Base-by-base conservation (phyloP, 352 stramenopile genomes). In the Pythium phragmitis region DNA sequence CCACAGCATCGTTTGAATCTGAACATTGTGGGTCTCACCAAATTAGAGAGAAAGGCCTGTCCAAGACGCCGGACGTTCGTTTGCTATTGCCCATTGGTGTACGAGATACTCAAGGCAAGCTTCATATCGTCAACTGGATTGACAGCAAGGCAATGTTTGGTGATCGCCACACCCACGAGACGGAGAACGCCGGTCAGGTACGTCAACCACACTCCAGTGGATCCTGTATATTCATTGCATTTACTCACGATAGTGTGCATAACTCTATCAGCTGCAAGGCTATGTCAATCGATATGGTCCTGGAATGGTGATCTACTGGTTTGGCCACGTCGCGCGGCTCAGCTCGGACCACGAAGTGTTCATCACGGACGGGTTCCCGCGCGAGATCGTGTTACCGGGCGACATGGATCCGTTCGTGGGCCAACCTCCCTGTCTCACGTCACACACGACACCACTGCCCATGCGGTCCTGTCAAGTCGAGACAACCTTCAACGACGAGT, bases 71-170 rank as follows among this genome's bases (percentile, higher is more conserved):
- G 1, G 89, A 97, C 56, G 86, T 94, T 39, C 72, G 82, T 8
- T 66, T 97, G 17, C 63, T 93, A 39, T 57, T 94, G 16, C 87
- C 89, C 6, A 91, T 96, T 34, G 86, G 78, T 3, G 80, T 97
- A n/a, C 67, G 75, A n/a, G 77, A 89, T 52, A 28, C 69, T 12
- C 51, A 87, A 8, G 74, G 76, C 45, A 63, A 75, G 33, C 66
- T 78, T 37, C 72, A 79, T 30, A 67, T 95, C 26, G 81, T 97
- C n/a, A 85, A 92, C 61, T 97, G 89, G 89, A 95, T 96, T 57
- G 89, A 97, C 65, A 94, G 83, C 69, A 97, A 97, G 54, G 89
- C 87, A 33, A 96, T 97, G 87, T 96, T 94, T 54, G 86, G 88
- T 33, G 82, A 91, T 64, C 74, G 79, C 49, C 69, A 91, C 67